Evolutionary conservation across 2,329 filamentous ascomycete species (phyloP).

Genomic region (Clonostachys chloroleuca): DNA sequence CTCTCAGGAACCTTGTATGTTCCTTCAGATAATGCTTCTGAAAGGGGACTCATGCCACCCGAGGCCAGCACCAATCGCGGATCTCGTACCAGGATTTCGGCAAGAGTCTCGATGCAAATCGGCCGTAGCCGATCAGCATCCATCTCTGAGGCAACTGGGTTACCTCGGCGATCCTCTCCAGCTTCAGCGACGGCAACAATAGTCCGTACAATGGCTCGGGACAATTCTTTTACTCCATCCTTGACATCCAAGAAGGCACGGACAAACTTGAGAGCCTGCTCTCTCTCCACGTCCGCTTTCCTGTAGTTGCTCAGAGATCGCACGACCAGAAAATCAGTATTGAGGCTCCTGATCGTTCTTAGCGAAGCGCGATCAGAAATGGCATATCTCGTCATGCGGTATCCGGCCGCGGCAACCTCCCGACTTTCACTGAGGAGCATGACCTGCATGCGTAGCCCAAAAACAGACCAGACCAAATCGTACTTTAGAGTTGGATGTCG

Average conservation of each 20-base stretch:
- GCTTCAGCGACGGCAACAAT: conserved; percentile 90
- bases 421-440: conserved; percentile 95
- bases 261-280: conserved; percentile 95
- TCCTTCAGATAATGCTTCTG: conserved; percentile 87
- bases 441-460: conserved; percentile 87
- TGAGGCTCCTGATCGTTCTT: conserved; percentile 78
- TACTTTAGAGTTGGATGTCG: conserved; percentile 91
- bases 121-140: conserved; percentile 79
- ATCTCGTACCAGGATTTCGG: conserved; percentile 85
- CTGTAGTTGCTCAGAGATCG: conserved; percentile 88
- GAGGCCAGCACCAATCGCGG: conserved; percentile 76
- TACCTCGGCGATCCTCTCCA: conserved; percentile 78
- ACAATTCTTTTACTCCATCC: conserved; percentile 83
- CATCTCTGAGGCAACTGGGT: conserved; percentile 63
- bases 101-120: conserved; percentile 89
- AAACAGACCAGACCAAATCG: conserved; percentile 92
- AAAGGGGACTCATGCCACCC: conserved; percentile 80
- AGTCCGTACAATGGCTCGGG: conserved; percentile 80
- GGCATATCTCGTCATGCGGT: conserved; percentile 88
- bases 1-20: conserved; percentile 91
- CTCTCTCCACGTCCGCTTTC: conserved; percentile 94
- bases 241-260: conserved; percentile 94
- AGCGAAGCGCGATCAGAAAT: conserved; percentile 90
- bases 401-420: conserved; percentile 92
- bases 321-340: conserved; percentile 90